Conservation (phyloP, 805 yeast species). For the Lachancea cidri region DNA sequence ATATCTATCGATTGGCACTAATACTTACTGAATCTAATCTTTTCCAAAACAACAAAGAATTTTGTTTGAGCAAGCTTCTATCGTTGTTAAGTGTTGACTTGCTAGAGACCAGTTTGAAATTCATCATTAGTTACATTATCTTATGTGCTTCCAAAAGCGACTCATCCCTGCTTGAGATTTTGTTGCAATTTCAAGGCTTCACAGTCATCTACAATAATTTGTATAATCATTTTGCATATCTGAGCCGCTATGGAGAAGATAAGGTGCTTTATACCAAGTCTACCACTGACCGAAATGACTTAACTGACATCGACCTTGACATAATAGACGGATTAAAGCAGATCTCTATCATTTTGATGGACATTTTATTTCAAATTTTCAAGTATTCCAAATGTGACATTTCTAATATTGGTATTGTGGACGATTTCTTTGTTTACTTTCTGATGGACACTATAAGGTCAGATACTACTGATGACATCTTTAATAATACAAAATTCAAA, state of each 20-base stretch:
- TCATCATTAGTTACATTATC: conserved; percentile 40
- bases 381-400: conserved; percentile 41
- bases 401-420: conserved; percentile 40
- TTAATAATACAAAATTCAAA: conserved; percentile 64
- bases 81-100: conserved; percentile 38
- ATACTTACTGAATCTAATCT: conserved; percentile 30
- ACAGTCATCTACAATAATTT: conserved; percentile 40
- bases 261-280: conserved; percentile 11
- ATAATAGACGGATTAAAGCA: conserved; percentile 35
- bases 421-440: conserved; percentile 42
- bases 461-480: conserved; percentile 47
- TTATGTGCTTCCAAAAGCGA: conserved; percentile 42
- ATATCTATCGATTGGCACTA: conserved; percentile 34
- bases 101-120: conserved; percentile 35
- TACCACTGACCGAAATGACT: conserved; percentile 7
- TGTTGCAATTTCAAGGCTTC: conserved; percentile 52
- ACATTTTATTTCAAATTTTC: conserved; percentile 51
- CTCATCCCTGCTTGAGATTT: conserved; percentile 37
- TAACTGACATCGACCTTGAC: conserved; percentile 27
- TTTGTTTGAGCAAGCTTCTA: conserved; percentile 46
- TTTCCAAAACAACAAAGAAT: conserved; percentile 37
- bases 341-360: conserved; percentile 42
- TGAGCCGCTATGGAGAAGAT: conserved; percentile 26
- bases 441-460: conserved; percentile 43
- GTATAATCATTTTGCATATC: conserved; percentile 34